These are phyloP conservation scores for Phytopythium kandeliae DNA, from an alignment of 352 stramenopile genomes.

Conservation along the genomic window DNA sequence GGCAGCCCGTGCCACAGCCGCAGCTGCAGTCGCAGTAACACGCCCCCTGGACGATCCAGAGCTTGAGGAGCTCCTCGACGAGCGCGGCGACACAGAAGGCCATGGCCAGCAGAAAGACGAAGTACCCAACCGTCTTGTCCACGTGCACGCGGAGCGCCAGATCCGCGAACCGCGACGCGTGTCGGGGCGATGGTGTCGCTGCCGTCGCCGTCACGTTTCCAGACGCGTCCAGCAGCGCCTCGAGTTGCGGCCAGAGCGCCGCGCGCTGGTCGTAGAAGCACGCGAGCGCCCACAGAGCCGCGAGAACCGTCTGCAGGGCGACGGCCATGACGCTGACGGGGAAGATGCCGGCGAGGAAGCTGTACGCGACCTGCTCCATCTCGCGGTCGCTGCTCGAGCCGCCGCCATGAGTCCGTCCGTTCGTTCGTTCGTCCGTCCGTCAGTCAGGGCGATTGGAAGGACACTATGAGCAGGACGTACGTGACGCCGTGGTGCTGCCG, in stretches of 20 bases:
- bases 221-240: slow-evolving; percentile 21
- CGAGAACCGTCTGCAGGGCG: slow-evolving; percentile 29
- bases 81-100: slow-evolving; percentile 54
- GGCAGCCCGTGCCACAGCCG: slow-evolving; percentile 5
- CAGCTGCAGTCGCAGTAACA: slow-evolving; percentile 24
- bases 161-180: slow-evolving; percentile 29
- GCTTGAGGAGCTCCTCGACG: slow-evolving; percentile 63
- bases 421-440: too few relatives aligned
- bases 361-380: slow-evolving; percentile 49
- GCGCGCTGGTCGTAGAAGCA: slow-evolving; percentile 58
- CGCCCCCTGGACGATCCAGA: slow-evolving; percentile 55
- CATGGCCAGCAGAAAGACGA: slow-evolving; percentile 42
- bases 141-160: slow-evolving; percentile 42
- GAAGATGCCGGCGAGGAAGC: slow-evolving; percentile 48
- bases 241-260: slow-evolving; percentile 35
- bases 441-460: too few relatives aligned
- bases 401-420: slow-evolving; percentile 2
- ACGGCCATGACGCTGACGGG: slow-evolving; percentile 34
- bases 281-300: slow-evolving; percentile 26
- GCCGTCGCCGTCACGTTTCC: not conserved
- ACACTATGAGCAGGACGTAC: too few relatives aligned
- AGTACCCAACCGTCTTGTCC: slow-evolving; percentile 55
- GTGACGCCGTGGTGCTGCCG: slow-evolving; percentile 45
- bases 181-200: slow-evolving; percentile 1
- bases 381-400: slow-evolving; percentile 39